phyloP scores from a whole-genome alignment of 208 protist species.

The Leishmania arabica region DNA sequence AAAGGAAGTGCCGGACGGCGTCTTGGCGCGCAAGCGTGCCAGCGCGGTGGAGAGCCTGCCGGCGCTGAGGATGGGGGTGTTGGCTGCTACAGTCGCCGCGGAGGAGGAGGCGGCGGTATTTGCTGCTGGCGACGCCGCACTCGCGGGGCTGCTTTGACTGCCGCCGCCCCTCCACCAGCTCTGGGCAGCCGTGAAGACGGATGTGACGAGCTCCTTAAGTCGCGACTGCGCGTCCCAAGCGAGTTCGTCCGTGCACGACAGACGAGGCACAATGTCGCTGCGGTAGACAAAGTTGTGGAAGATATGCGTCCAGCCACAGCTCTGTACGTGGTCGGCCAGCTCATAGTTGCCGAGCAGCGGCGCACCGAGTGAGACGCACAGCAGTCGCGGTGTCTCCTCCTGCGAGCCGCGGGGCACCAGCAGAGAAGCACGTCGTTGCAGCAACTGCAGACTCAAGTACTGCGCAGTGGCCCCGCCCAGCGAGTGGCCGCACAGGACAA shows the following conservation, averaged over 20 bases:
- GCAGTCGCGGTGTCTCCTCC: conserved; percentile 32
- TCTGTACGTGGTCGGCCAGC: conserved; percentile 52
- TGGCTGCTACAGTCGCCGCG: not conserved
- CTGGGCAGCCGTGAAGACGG: conserved; percentile 11
- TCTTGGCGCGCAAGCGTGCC: not conserved
- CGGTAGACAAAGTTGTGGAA: conserved; percentile 83
- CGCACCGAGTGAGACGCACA: conserved; percentile 71
- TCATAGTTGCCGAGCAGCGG: conserved; percentile 76
- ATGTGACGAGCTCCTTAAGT: conserved; percentile 13
- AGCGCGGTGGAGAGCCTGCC: conserved; percentile 1
- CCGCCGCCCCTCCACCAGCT: conserved; percentile 21
- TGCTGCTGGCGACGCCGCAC: not conserved
- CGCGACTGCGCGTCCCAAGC: conserved; percentile 40
- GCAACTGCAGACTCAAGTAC: conserved; percentile 57
- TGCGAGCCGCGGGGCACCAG: conserved; percentile 24
- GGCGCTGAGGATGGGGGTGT: not conserved
- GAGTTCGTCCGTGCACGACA: conserved; percentile 63
- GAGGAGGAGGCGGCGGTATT: not conserved
- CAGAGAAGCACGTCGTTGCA: conserved; percentile 34
- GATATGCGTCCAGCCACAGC: conserved; percentile 47
- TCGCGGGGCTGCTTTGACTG: not conserved
- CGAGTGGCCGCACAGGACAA: conserved; percentile 83
- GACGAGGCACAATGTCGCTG: conserved; percentile 70
- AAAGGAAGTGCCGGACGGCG: not conserved
- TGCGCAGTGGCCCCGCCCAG: conserved; percentile 74